These are phyloP conservation scores for Prunus kanzakura DNA, from an alignment of 306 rosid genomes.

Conservation along the genomic window DNA sequence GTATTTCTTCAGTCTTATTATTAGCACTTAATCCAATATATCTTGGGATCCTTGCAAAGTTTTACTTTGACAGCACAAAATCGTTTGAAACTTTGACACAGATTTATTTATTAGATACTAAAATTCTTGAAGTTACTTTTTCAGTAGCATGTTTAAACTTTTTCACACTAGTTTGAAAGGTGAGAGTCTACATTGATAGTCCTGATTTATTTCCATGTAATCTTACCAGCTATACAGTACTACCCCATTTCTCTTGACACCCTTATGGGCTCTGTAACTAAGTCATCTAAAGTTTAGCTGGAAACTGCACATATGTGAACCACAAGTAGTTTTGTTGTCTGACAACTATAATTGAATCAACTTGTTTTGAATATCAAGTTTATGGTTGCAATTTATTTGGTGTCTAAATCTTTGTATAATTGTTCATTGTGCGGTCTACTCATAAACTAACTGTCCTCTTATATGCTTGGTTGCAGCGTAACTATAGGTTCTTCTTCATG, in stretches of 20 bases:
- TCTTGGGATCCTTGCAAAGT: background rate
- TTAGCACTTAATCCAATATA: background rate
- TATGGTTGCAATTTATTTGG: conserved; percentile 8
- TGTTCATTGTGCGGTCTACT: background rate
- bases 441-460: conserved; percentile 27
- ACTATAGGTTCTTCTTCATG: conserved; percentile 88
- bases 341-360: background rate
- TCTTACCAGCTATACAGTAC: too few species aligned
- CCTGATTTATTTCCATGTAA: background rate
- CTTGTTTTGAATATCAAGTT: background rate
- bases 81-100: background rate
- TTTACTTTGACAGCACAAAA: background rate
- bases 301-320: background rate
- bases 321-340: background rate
- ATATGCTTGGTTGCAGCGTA: conserved; percentile 64
- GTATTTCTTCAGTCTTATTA: background rate
- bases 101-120: background rate
- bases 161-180: background rate
- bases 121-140: background rate
- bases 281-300: background rate
- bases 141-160: background rate
- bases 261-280: background rate
- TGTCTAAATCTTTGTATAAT: background rate
- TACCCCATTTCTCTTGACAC: background rate
- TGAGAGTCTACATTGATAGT: background rate